These are phyloP conservation scores for Grigorovia yakushimaensis DNA, from an alignment of 805 yeast species.

Conservation along the genomic window DNA sequence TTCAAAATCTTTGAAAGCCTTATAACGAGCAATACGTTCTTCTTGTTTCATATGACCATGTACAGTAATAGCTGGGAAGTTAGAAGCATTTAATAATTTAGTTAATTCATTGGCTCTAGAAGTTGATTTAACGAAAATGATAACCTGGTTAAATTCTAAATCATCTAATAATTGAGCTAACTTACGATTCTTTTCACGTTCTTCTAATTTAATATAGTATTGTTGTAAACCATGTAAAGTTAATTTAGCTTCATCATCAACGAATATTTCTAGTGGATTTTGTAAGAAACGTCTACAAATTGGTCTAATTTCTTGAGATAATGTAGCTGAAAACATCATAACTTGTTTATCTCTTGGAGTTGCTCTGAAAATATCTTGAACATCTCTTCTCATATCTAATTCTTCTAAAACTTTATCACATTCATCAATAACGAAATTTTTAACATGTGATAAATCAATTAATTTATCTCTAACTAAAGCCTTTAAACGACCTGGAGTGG, in stretches of 20 bases:
- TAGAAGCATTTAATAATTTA: conserved; percentile 78
- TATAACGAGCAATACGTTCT: conserved; percentile 95
- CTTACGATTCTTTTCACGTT: conserved; percentile 87
- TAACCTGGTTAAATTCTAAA: conserved; percentile 95
- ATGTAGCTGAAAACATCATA: conserved; percentile 98
- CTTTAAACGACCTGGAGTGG: conserved; percentile 96
- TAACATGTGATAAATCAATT: conserved; percentile 77
- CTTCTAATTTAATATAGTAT: conserved; percentile 81
- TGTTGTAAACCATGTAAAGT: conserved; percentile 98
- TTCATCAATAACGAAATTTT: conserved; percentile 93
- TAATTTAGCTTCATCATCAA: conserved; percentile 94
- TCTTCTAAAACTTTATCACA: conserved; percentile 96
- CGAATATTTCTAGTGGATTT: conserved; percentile 93
- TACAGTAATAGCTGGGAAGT: conserved; percentile 95
- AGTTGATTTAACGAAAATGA: conserved; percentile 87
- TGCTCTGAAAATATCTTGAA: conserved; percentile 93
- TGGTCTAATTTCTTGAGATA: conserved; percentile 89
- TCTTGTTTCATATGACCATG: conserved; percentile 94
- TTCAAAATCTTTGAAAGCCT: conserved; percentile 93
- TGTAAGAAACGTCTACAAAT: conserved; percentile 97
- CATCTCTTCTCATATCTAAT: conserved; percentile 93
- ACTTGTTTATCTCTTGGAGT: conserved; percentile 98
- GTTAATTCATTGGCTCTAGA: conserved; percentile 87
- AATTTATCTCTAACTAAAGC: conserved; percentile 89
- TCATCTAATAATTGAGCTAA: conserved; percentile 87